These are phyloP conservation scores for Hondaea fermentalgiana DNA, from an alignment of 108 stramenopile genomes.

Conservation along the genomic window DNA sequence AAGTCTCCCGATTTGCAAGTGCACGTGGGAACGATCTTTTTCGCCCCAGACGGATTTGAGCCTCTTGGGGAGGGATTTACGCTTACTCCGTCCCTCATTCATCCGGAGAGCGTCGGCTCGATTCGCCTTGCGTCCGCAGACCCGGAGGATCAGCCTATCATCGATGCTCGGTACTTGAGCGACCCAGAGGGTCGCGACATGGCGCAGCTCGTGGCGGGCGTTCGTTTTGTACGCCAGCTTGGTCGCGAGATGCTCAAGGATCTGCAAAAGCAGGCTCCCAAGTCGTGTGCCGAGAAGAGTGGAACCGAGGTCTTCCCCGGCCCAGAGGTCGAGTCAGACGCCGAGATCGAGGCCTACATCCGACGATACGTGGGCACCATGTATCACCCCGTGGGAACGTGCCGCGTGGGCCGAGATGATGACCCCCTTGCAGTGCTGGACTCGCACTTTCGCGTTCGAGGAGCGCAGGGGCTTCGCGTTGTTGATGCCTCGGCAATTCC, in stretches of 20 bases:
- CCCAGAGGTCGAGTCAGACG: conserved; percentile 10
- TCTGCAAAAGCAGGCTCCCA: not conserved
- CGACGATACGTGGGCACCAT: conserved; percentile 18
- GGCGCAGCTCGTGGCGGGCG: not conserved
- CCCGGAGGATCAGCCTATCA: not conserved
- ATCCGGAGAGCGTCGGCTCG: not conserved
- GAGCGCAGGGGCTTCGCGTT: conserved; percentile 26
- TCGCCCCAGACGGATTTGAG: not conserved
- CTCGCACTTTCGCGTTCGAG: conserved; percentile 21
- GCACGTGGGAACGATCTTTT: not conserved
- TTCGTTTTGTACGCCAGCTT: not conserved
- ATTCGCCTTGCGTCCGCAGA: not conserved
- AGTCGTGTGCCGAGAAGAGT: not conserved
- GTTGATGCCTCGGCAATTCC: conserved; percentile 32
- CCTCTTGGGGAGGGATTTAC: conserved; percentile 6
- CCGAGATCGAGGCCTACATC: conserved; percentile 23
- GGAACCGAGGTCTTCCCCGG: not conserved
- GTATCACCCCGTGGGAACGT: conserved; percentile 30
- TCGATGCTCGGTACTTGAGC: not conserved
- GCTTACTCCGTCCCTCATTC: not conserved
- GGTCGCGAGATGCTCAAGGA: not conserved
- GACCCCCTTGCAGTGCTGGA: conserved; percentile 25
- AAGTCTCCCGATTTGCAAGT: not conserved
- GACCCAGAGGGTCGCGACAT: not conserved
- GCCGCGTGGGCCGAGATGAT: conserved; percentile 19